A percentile compares a stretch with the other conserved stretches of the same genome.
Evolutionary conservation across 164 flowering plant genomes (phyloP).

Genomic region (Magnolia sinica): DNA sequence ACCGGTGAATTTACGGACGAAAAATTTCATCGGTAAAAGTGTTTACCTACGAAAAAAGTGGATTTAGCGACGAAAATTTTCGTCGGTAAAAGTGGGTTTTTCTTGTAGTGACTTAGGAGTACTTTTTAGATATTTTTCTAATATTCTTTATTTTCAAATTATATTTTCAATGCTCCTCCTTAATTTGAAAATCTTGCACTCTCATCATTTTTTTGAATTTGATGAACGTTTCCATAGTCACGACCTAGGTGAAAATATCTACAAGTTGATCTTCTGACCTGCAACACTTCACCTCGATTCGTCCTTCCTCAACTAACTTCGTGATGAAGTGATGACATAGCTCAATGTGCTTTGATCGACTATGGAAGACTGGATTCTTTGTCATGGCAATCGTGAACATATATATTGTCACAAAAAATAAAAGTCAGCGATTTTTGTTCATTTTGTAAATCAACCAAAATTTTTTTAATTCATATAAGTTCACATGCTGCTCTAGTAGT

Average conservation of each 20-base stretch:
- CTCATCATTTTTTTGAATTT: no score
- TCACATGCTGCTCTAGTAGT: background rate
- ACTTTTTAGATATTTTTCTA: no score
- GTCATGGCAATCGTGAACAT: background rate
- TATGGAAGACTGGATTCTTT: background rate
- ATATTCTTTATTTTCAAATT: no score
- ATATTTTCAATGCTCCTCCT: no score
- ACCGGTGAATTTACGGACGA: no score
- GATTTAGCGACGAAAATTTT: no score
- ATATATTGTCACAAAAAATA: background rate
- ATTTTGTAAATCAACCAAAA: background rate
- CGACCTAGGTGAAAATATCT: background rate
- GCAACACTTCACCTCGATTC: background rate
- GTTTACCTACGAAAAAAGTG: no score
- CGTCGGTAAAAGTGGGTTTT: no score
- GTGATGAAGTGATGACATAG: background rate
- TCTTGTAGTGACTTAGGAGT: no score
- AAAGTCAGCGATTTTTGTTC: background rate
- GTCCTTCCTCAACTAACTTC: background rate
- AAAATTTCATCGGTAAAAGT: no score
- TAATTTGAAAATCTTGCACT: no score
- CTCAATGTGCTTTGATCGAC: background rate
- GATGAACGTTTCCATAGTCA: no score
- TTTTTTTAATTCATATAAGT: background rate
- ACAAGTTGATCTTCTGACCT: background rate